A percentile compares a stretch with the other conserved stretches of the same genome.
Evolutionary conservation across 805 yeast species (phyloP).

Genomic region (Nematodospora valgi): DNA sequence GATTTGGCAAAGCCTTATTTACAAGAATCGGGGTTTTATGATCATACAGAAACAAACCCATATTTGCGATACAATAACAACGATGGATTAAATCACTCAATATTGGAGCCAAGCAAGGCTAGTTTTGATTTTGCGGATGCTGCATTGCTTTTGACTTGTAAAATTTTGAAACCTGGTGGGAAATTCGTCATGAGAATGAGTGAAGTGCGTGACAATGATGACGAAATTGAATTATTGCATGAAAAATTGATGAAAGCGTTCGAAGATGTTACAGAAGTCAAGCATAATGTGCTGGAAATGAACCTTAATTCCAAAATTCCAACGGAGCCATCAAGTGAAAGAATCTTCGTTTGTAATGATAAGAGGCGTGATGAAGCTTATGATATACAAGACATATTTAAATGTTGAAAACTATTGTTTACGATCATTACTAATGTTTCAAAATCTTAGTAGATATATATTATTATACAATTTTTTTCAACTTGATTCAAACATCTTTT

Average conservation of each 20-base stretch:
- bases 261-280: conserved; percentile 20
- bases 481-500: conserved; percentile 6
- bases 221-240: conserved; percentile 25
- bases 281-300: conserved; percentile 10
- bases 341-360: conserved; percentile 26
- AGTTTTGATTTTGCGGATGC: conserved; percentile 41
- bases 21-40: conserved; percentile 36
- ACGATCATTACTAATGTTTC: no score
- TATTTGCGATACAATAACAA: conserved; percentile 25
- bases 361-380: conserved; percentile 16
- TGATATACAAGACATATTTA: conserved; percentile 4
- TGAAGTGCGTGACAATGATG: conserved; percentile 22
- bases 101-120: conserved; percentile 23
- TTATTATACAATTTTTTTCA: no score
- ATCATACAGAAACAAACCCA: conserved; percentile 35
- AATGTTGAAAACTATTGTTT: no score
- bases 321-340: conserved; percentile 13
- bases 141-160: conserved; percentile 27
- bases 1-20: conserved; percentile 33
- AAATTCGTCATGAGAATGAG: conserved; percentile 28
- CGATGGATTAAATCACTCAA: conserved; percentile 22
- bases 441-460: no score
- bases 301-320: no score
- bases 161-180: conserved; percentile 27
- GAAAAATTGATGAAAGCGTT: conserved; percentile 24